Base-by-base conservation (phyloP, 1,139 yeast species). In the Blastobotrys malaysiensis region DNA sequence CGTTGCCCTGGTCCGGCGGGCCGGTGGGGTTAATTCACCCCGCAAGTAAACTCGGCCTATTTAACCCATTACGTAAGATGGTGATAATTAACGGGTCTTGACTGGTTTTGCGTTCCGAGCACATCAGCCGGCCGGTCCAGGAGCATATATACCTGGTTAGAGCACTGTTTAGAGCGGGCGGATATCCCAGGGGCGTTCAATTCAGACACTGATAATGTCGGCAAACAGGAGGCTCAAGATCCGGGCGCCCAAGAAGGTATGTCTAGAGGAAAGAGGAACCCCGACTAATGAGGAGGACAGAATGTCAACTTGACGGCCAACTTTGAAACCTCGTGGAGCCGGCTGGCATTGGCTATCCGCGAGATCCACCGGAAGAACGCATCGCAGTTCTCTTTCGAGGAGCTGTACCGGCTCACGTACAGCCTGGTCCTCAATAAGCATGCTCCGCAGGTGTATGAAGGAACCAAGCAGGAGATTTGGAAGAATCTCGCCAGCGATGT, bases 321-420 rank as follows among this genome's bases (percentile, higher is more conserved):
- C 61, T 84, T 83, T 61, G 83, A 82, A 20, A 77, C 81, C 53
- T 77, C 88, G 1, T 91, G 98, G 97, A 64, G 68, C 2, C 73
- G 82, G 1, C 74, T 93, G 31, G 73, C 86, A n/a, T 76, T 80
- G 46, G 98, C 97, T 27, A 84, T 93, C 46, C 72, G 71, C 24
- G 89, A 86, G 64, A 91, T 93, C 53, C 88, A 86, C 64, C 76
- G 78, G 50, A 84, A 86, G 62, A 83, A 87, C 65, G 91, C 90
- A 9, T 82, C 89, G 3, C 79, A 80, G 56, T 74, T 91, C 31
- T 87, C 96, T 1, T 93, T 88, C 66, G 97, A 90, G 63, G 88
- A 84, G 61, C 77, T 93, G 1, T 93, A 93, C 68, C 75, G 96
- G 51, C 82, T 85, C 43, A 89, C 95, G 0, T 93, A 93, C 65